Percentiles rank a stretch among this genome's conserved stretches.
These are phyloP conservation scores for Takakia lepidozioides DNA, from an alignment of 225 moss, liverwort and hornwort species.

Conservation along the genomic window DNA sequence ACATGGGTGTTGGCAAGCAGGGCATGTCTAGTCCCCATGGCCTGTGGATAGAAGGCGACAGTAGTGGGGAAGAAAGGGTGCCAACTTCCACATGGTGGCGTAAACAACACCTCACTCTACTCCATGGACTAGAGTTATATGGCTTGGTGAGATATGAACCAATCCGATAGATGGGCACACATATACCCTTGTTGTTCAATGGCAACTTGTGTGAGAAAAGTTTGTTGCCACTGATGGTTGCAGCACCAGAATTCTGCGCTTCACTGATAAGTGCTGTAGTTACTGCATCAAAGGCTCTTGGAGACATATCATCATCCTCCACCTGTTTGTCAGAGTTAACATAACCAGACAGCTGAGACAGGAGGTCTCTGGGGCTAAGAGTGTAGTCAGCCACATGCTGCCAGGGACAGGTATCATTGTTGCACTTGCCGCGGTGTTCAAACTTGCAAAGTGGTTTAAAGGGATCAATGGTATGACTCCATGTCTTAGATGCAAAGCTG, in stretches of 20 bases:
- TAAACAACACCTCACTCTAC: conserved; percentile 27
- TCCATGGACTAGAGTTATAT: conserved; percentile 23
- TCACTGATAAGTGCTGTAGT: conserved; percentile 11
- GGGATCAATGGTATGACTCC: conserved; percentile 63
- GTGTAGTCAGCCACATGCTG: conserved; percentile 71
- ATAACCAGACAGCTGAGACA: conserved; percentile 30
- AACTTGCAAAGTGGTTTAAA: conserved; percentile 71
- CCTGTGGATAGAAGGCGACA: conserved; percentile 58
- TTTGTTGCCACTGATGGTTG: conserved; percentile 1
- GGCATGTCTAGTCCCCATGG: conserved; percentile 44
- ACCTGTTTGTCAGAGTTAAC: conserved; percentile 14
- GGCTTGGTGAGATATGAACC: conserved; percentile 40
- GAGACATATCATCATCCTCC: conserved; percentile 14
- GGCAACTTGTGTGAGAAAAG: conserved; percentile 16
- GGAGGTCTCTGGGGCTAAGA: conserved; percentile 20
- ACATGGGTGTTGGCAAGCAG: conserved; percentile 45
- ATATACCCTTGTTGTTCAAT: conserved; percentile 18
- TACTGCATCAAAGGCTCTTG: conserved; percentile 11
- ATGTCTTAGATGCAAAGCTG: conserved; percentile 37
- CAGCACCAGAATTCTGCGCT: conserved; percentile 13
- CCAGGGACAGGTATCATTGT: conserved; percentile 62
- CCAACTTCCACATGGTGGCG: conserved; percentile 25
- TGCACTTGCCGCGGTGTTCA: conserved; percentile 73
- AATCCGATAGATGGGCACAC: conserved; percentile 46
- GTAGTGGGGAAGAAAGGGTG: conserved; percentile 37